Base-by-base conservation (phyloP, 208 protist species). In the Trypanosomatidae sp. region DNA sequence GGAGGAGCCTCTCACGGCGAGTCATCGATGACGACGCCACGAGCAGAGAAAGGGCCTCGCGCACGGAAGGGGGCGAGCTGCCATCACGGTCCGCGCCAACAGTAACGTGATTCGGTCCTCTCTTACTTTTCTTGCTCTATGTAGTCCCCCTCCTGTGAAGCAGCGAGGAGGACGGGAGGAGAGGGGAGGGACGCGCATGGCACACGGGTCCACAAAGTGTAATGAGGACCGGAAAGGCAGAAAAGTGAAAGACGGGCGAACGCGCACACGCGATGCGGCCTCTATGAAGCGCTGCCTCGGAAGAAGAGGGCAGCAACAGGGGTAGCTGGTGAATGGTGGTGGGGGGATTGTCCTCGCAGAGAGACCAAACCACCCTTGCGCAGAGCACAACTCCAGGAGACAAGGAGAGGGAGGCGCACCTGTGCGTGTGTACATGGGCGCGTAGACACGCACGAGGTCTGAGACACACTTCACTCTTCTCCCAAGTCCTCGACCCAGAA, bases 241-340 rank as follows among this genome's bases (percentile, higher is more conserved):
- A n/a, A 43, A n/a, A 19, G 22, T n/a, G 9, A 8, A 8, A 46
- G 19, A 39, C 39, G 22, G 39, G 36, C 22, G 36, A 39, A n/a
- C 60, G 19, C 36, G 33, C 60, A 19, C 60, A 7, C 60, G 28
- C 22, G 12, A 46, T 65, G 33, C 5, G 8, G 36, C 15, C 33
- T 65, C 60, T 65, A 65, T 65, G 60, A 46, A 65, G 60, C 39
- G 39, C 39, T 46, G 60, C 60, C 60, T 65, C 60, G 36, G 60
- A 65, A 22, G 22, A 22, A 41, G 25, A 33, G 53, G 46, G 36
- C 58, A 62, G 33, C 58, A 41, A 15, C 58, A 62, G 58, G 36
- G 36, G 36, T 17, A 9, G 30, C 58, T 41, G 58, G 17, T 22
- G 3, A 17, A 15, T n/a, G 30, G 30, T 19, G 56, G 15, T 2